phyloP scores from a whole-genome alignment of 1,284 basidiomycete genomes.

The Vanrija pseudolonga region DNA sequence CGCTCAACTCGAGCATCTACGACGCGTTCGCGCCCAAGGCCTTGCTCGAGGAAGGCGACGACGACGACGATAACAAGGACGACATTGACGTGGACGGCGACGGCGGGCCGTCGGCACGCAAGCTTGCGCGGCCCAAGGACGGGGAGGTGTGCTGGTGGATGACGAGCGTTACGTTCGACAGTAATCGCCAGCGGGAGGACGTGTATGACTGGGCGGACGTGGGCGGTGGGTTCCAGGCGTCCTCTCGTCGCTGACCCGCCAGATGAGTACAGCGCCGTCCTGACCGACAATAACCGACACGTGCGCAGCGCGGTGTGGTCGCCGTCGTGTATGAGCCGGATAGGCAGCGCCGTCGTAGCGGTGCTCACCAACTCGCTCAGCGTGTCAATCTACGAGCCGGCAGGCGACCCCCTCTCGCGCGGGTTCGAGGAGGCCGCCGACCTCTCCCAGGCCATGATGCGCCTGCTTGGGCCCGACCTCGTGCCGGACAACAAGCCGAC shows the following conservation, averaged over 20 bases:
- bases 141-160: conserved; percentile 38
- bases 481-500: conserved; percentile 3
- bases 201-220: conserved; percentile 12
- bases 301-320: conserved; percentile 37
- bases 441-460: conserved; percentile 22
- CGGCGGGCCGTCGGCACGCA: neutral
- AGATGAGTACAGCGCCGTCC: conserved; percentile 28
- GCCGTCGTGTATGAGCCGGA: conserved; percentile 27
- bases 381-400: conserved; percentile 34
- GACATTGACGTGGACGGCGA: conserved; percentile 7
- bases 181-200: conserved; percentile 13
- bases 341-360: conserved; percentile 30
- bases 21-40: conserved; percentile 2
- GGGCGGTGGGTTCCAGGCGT: conserved; percentile 2
- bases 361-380: conserved; percentile 26
- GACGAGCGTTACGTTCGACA: conserved; percentile 20
- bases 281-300: conserved; percentile 23
- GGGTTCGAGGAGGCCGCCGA: conserved; percentile 37
- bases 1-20: conserved; percentile 20
- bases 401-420: conserved; percentile 27
- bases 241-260: neutral
- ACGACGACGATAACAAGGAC: conserved; percentile 9
- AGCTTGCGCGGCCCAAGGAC: conserved; percentile 16
- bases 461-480: conserved; percentile 8
- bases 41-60: conserved; percentile 5